These are phyloP conservation scores for Lasiodiplodia gonubiensis DNA, from an alignment of 2,329 filamentous ascomycete genomes.

Conservation along the genomic window DNA sequence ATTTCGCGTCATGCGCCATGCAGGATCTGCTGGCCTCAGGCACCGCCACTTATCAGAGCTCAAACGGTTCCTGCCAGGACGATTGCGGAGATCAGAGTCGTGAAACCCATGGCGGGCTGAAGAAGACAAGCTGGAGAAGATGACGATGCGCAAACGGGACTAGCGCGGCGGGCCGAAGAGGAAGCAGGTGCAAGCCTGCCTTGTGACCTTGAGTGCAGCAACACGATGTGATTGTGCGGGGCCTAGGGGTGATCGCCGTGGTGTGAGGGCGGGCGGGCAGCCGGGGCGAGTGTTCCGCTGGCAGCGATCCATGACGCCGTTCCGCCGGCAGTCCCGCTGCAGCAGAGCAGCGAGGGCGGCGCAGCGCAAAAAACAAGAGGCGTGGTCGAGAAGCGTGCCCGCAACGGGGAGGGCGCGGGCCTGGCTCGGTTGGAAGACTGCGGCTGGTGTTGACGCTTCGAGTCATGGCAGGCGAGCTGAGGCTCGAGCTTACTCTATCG, in stretches of 20 bases:
- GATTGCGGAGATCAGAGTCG: background rate
- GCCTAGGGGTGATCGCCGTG: conserved; percentile 20
- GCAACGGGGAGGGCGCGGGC: conserved; percentile 20
- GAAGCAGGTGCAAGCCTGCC: conserved; percentile 3
- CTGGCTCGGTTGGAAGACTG: conserved; percentile 20
- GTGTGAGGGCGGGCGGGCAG: conserved; percentile 6
- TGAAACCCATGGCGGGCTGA: conserved; percentile 7
- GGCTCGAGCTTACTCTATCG: conserved; percentile 5
- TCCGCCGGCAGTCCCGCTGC: too few species aligned
- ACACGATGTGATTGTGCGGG: conserved; percentile 24
- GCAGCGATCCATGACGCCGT: conserved; percentile 8
- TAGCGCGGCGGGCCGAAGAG: conserved; percentile 11
- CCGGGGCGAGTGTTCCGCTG: conserved; percentile 3
- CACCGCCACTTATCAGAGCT: conserved; percentile 11
- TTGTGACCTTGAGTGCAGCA: conserved; percentile 25
- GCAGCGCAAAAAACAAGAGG: background rate
- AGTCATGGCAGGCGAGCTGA: conserved; percentile 19
- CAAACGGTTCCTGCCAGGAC: conserved; percentile 2
- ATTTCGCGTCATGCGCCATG: conserved; percentile 20
- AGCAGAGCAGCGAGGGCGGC: background rate
- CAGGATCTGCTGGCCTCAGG: background rate
- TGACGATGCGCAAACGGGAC: background rate
- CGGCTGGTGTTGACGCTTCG: conserved; percentile 20
- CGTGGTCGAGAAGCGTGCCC: background rate
- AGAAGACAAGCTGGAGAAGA: background rate